A percentile compares a stretch with the other conserved stretches of the same genome.
phyloP scores from a whole-genome alignment of 176 grass and related monocot species.

The Oryza coarctata region DNA sequence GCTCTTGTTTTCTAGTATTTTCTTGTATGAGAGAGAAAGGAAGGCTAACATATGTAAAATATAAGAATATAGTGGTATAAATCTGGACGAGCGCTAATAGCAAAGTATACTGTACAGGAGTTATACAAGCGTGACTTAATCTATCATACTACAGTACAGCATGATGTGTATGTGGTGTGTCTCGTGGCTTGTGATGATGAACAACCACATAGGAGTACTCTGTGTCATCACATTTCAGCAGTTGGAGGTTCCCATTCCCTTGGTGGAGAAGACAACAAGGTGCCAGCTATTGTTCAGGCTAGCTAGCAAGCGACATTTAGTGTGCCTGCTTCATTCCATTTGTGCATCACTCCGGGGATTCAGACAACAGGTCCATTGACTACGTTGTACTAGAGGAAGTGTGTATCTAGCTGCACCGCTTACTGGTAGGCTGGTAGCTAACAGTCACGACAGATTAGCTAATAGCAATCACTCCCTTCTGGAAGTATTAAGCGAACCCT shows the following conservation, averaged over 20 bases:
- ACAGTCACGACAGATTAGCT: not conserved
- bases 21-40: not conserved
- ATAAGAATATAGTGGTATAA: too few relatives aligned
- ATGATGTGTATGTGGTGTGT: not conserved
- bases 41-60: not conserved
- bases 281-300: slow-evolving; percentile 41
- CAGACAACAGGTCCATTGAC: slow-evolving; percentile 21
- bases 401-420: not conserved
- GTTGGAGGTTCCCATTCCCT: not conserved
- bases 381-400: not conserved
- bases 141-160: not conserved
- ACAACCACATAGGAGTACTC: not conserved
- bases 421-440: not conserved
- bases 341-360: slow-evolving; percentile 31
- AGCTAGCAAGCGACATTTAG: slow-evolving; percentile 7
- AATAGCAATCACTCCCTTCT: not conserved
- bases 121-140: not conserved
- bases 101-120: not conserved
- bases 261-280: slow-evolving; percentile 39
- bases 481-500: not conserved
- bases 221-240: slow-evolving; percentile 20
- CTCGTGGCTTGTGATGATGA: not conserved
- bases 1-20: not conserved
- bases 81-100: too few relatives aligned
- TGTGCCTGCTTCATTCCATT: slow-evolving; percentile 39